Evolutionary conservation across 169 alveolate species (phyloP), one percentile per base, ranked within the genome.

Genomic region (Cryptosporidium parvum): DNA sequence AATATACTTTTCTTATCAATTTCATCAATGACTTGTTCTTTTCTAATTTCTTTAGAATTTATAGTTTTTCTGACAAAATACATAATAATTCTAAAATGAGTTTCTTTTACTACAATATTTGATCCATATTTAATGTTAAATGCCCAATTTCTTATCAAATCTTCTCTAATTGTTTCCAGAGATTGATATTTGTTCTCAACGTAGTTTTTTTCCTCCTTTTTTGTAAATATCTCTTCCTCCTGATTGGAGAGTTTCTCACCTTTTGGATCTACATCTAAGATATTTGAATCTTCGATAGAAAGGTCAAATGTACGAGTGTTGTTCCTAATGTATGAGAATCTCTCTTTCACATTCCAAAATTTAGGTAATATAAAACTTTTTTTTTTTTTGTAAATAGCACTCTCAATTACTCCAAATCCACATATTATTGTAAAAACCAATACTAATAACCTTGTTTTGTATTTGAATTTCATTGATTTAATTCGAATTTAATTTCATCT

Each of bases 51-150:
- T 37, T 73, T 73, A 9, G 86, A 21, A 5, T 35, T 37, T 0
- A 3, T 33, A 12, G 68, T 58, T 58, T 42, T 53, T 10, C 21
- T 73, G 2, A 73, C 59, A 37, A 73, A 73, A 48, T 56, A 23
- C 70, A 73, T 29, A 8, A 73, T 52, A 16, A 73, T 73, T 1
- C 37, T 18, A 39, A 33, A 37, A 18, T 44, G 3, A 14, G 89
- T 67, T 37, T 80, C 80, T 18, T 65, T 59, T 29, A 35, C 45
- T 10, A 80, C 68, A n/a, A 23, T 42, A 44, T 39, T 12, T 12
- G 80, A 62, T 6, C 89, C 89, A 29, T 80, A 80, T 67, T 80
- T 80, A 31, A 80, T 80, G 48, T 80, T 80, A 80, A 80, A 80
- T 23, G 80, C 75, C 89, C 89, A 80, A 42, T 80, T 80, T 14